phyloP scores from a whole-genome alignment of 1,284 basidiomycete genomes.

The Malassezia cuniculi region DNA sequence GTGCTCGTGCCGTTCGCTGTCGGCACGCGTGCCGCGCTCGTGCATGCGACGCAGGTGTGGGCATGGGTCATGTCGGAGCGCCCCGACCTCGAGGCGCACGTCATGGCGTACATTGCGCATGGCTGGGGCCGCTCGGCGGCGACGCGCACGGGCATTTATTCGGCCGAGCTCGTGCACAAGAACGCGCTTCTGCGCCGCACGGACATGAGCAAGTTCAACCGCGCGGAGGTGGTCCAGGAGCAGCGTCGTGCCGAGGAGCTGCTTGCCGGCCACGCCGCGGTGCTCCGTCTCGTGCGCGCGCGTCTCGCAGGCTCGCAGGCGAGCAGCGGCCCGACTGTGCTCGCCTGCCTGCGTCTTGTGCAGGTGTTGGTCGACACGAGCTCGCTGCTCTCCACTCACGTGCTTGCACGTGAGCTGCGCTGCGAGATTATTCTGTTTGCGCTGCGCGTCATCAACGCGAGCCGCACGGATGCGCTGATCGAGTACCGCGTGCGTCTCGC shows the following conservation, averaged over 20 bases:
- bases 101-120: constrained; percentile 73
- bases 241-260: constrained; percentile 60
- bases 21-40: constrained; percentile 72
- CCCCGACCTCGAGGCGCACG: constrained; percentile 58
- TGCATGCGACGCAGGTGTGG: constrained; percentile 85
- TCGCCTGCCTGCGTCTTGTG: constrained; percentile 70
- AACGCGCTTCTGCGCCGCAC: constrained; percentile 80
- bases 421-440: constrained; percentile 84
- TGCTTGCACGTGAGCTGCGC: constrained; percentile 73
- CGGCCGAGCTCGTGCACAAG: constrained; percentile 51
- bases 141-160: constrained; percentile 50
- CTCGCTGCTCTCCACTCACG: constrained; percentile 61
- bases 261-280: constrained; percentile 59
- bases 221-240: constrained; percentile 64
- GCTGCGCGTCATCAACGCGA: constrained; percentile 79
- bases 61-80: constrained; percentile 87
- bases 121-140: constrained; percentile 78
- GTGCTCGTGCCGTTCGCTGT: constrained; percentile 78
- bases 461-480: constrained; percentile 67
- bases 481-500: constrained; percentile 65
- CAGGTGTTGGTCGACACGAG: constrained; percentile 49
- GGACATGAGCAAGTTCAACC: constrained; percentile 81
- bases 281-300: constrained; percentile 81
- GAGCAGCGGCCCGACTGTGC: constrained; percentile 68
- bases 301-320: constrained; percentile 87